phyloP scores from a whole-genome alignment of 805 yeast species.

The Monosporozyma solicola region DNA sequence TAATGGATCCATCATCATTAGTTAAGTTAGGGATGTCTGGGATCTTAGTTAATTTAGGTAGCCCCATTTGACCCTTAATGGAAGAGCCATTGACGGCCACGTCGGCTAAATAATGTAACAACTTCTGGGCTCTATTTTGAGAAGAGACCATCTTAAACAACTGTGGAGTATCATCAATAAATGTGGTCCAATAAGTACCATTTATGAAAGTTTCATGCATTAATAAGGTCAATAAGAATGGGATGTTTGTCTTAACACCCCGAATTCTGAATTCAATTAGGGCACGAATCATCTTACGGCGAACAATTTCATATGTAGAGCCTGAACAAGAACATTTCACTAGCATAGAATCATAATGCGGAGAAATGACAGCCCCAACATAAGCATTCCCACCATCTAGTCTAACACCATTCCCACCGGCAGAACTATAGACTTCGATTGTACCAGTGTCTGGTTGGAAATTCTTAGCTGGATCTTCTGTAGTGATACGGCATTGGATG shows the following conservation, averaged over 20 bases:
- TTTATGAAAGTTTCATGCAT: slow-evolving; percentile 80
- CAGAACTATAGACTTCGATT: slow-evolving; percentile 93
- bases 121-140: slow-evolving; percentile 93
- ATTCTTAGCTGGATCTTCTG: slow-evolving; percentile 93
- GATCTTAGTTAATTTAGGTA: slow-evolving; percentile 69
- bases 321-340: slow-evolving; percentile 96
- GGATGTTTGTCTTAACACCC: slow-evolving; percentile 98
- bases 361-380: slow-evolving; percentile 93
- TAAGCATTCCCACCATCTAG: slow-evolving; percentile 98
- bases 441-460: slow-evolving; percentile 99
- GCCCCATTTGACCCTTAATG: slow-evolving; percentile 90
- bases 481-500: slow-evolving; percentile 97
- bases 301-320: slow-evolving; percentile 89
- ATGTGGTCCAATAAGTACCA: slow-evolving; percentile 96
- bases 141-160: slow-evolving; percentile 90
- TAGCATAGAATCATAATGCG: slow-evolving; percentile 96
- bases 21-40: slow-evolving; percentile 69
- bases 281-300: slow-evolving; percentile 96
- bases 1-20: slow-evolving; percentile 50
- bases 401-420: slow-evolving; percentile 99
- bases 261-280: slow-evolving; percentile 95
- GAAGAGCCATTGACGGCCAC: slow-evolving; percentile 93
- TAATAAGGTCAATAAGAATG: slow-evolving; percentile 83
- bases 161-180: slow-evolving; percentile 95
- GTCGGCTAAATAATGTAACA: slow-evolving; percentile 86